These are phyloP conservation scores for Vitellaria paradoxa DNA, from an alignment of 179 eudicot species.

Conservation along the genomic window DNA sequence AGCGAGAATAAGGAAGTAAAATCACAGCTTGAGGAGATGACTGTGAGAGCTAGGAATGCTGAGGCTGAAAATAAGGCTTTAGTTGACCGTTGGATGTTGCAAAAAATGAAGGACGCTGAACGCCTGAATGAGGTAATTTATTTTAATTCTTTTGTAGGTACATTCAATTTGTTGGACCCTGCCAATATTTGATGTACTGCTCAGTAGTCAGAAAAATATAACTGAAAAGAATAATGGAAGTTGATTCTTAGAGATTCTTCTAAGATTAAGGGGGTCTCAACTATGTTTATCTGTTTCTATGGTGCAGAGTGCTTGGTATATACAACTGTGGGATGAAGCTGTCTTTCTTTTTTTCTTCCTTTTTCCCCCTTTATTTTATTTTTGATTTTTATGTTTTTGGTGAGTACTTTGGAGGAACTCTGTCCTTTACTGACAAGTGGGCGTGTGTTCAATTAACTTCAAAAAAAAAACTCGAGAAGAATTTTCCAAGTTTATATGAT, in stretches of 20 bases:
- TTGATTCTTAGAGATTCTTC: neutral
- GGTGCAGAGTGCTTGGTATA: neutral
- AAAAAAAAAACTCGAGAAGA: neutral
- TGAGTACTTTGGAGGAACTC: too few species aligned
- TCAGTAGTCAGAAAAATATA: neutral
- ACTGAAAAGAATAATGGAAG: neutral
- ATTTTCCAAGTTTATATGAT: neutral
- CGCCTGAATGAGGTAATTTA: constrained; percentile 79
- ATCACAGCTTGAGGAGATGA: constrained; percentile 62
- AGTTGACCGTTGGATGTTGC: constrained; percentile 91
- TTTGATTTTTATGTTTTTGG: too few species aligned
- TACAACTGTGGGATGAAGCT: too few species aligned
- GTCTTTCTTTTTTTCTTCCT: too few species aligned
- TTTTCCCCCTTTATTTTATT: too few species aligned
- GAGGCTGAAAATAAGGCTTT: constrained; percentile 82
- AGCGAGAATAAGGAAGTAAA: constrained; percentile 69
- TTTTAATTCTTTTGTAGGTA: neutral
- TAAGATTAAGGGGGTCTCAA: neutral
- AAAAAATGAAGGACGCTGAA: constrained; percentile 98
- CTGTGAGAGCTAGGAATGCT: constrained; percentile 55
- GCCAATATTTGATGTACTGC: neutral
- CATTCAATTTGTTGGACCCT: neutral
- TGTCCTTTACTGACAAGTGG: too few species aligned
- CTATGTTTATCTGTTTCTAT: neutral
- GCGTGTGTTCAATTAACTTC: too few species aligned